Base-by-base conservation (phyloP, 192 early-diverging fungal genomes). In the Coemansia sp. region DNA sequence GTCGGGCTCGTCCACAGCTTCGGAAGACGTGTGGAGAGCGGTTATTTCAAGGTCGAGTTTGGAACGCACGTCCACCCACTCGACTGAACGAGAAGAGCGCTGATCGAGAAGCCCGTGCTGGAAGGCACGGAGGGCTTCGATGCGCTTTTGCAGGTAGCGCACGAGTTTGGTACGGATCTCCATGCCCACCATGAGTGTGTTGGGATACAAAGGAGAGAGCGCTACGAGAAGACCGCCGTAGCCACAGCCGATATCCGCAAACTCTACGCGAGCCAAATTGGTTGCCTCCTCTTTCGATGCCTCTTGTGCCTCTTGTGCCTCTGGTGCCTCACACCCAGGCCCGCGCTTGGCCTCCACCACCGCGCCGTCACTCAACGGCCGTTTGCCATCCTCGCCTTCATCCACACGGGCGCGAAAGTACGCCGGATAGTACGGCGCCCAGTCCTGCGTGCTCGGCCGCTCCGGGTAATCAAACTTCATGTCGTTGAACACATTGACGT, bases 211-310 rank as follows among this genome's bases (percentile, higher is more conserved):
- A 3, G 96, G 92, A 1, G 94, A 86, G 59, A 99, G 80, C 5
- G 90, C 90, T 17, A 90, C 86, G 25, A 96, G 70, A 2, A 97
- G 84, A 4, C 97, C 97, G 49, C 97, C 97, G 74, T 96, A 99
- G 55, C 97, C 97, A 75, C 97, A 99, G 15, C 96, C 96, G 80
- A 99, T 90, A 67, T 99, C 98, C 12, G 93, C 95, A 83, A 98
- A 95, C 68, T 97, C 96, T 11, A 99, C 90, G 48, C 68, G 38
- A 20, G 77, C 63, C 53, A 47, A 4, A 11, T n/a, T 28, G 3
- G 1, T 24, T 8, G 34, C 11, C 15, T 6, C 15, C 23, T 18
- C 25, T 20, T 12, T 37, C 10, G 28, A 6, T 3, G 37, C 17
- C 7, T 14, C 25, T 11, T 66, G 62, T 3, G 61, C 70, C 31